Base-by-base conservation (phyloP, 129 eudicot genomes). In the Silybum marianum region DNA sequence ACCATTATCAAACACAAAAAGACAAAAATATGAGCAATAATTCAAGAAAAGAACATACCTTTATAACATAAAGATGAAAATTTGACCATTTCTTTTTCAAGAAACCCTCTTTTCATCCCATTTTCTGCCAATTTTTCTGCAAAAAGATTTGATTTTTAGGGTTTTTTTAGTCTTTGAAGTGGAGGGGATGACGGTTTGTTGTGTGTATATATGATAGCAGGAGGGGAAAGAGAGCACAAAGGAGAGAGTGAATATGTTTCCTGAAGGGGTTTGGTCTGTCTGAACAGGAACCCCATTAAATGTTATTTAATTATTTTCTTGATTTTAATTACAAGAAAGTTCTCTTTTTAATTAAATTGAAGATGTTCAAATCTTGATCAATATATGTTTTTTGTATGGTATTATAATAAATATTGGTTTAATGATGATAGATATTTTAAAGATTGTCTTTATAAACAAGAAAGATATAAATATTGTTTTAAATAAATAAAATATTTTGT, bases 21-120 rank as follows among this genome's bases (percentile, higher is more conserved):
- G 10, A 19, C 0, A 13, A 63, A 63, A 32, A 76, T 23, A 1
- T 40, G 12, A 74, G 38, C 13, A 28, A 38, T 66, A 74, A 30
- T 74, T 76, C 67, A 77, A 77, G 73, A 83, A 77, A 83, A 72
- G 30, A 83, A 78, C 75, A 72, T 23, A 83, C 86, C 86, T 83
- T 83, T 58, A 71, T 22, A 60, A 60, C 38, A 58, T 5, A 77
- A 72, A 38, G 63, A 77, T 58, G 77, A 51, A 48, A 54, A 48
- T 54, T 8, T 25, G 30, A 39, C 12, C 66, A 82, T 54, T 34
- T 71, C 16, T 75, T 12, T 11, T 75, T 54, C 82, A 77, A 76
- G 73, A 82, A 82, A 24, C 73, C 77, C n/a, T 54, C 63, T 19
- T 79, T 78, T 44, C 80, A 76, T 14, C 63, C 26, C 30, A 30